Conservation (phyloP, 2,329 filamentous ascomycete genomes). For the Fusarium incarnatum region DNA sequence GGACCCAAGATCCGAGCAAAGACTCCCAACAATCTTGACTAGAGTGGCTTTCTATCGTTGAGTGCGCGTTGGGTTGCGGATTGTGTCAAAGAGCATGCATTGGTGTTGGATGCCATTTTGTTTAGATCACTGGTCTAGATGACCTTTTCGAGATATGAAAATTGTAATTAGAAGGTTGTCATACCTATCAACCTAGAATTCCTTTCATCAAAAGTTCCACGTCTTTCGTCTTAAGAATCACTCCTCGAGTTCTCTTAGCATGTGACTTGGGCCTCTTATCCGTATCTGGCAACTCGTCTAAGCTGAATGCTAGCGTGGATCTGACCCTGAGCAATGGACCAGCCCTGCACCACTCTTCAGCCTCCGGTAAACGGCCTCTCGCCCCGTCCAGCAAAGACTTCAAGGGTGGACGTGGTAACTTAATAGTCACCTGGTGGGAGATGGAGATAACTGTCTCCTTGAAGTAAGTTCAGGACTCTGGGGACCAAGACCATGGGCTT, state of each 20-base stretch:
- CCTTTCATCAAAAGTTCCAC: neutral
- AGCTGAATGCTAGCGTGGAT: neutral
- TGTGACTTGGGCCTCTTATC: neutral
- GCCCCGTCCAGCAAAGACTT: neutral
- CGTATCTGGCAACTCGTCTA: neutral
- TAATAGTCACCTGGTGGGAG: neutral
- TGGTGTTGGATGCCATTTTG: neutral
- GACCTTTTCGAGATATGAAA: neutral
- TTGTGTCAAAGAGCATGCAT: neutral
- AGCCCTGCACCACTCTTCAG: neutral
- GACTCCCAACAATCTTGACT: slow-evolving; percentile 38
- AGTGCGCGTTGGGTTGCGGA: neutral
- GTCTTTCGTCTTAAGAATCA: neutral
- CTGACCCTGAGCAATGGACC: neutral
- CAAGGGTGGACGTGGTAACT: neutral
- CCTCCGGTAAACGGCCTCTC: neutral
- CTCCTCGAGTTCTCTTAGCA: neutral
- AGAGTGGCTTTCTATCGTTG: neutral
- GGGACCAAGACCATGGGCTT: neutral
- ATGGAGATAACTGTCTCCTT: no score
- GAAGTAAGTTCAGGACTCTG: neutral
- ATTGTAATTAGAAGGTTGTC: neutral
- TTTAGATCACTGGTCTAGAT: neutral
- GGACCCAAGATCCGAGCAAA: slow-evolving; percentile 42
- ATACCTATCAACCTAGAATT: neutral